phyloP scores from a whole-genome alignment of 495 filamentous ascomycete genomes.

The Tuber borchii region DNA sequence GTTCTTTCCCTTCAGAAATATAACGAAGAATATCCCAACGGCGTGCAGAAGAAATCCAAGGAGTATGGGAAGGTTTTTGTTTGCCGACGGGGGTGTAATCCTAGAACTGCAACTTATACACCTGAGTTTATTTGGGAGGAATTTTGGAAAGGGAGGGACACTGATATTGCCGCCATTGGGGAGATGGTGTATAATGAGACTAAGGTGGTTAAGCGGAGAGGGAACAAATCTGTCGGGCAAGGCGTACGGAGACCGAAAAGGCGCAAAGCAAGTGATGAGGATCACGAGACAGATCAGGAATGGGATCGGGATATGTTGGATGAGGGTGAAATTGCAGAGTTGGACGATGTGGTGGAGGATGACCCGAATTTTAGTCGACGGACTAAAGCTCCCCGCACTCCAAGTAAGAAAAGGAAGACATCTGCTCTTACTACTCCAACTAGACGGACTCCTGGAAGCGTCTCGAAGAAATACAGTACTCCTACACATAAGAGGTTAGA shows the following conservation, averaged over 20 bases:
- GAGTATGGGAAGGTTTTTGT: constrained; percentile 86
- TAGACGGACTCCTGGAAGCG: constrained; percentile 51
- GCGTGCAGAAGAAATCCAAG: constrained; percentile 64
- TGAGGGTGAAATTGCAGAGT: constrained; percentile 12
- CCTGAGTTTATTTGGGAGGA: constrained; percentile 90
- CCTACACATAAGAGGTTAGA: constrained; percentile 62
- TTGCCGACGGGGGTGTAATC: constrained; percentile 82
- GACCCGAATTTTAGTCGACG: constrained; percentile 57
- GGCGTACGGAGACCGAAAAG: constrained; percentile 33
- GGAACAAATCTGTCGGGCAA: constrained; percentile 50
- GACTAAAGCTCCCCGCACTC: constrained; percentile 45
- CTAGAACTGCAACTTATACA: constrained; percentile 80
- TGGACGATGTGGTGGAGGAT: constrained; percentile 42
- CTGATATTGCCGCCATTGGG: constrained; percentile 58
- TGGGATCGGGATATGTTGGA: constrained; percentile 26
- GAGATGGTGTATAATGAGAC: constrained; percentile 62
- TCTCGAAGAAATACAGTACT: constrained; percentile 52
- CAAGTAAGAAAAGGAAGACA: constrained; percentile 44
- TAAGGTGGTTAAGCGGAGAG: constrained; percentile 60
- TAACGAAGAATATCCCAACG: constrained; percentile 61
- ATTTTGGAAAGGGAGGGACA: constrained; percentile 57
- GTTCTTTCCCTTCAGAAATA: constrained; percentile 69
- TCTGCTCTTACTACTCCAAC: constrained; percentile 51
- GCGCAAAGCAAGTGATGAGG: constrained; percentile 46
- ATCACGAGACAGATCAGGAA: constrained; percentile 46